Evolutionary conservation across 2,329 filamentous ascomycete genomes (phyloP), one percentile per base, ranked within the genome.

Genomic region (Trichoderma sp.): DNA sequence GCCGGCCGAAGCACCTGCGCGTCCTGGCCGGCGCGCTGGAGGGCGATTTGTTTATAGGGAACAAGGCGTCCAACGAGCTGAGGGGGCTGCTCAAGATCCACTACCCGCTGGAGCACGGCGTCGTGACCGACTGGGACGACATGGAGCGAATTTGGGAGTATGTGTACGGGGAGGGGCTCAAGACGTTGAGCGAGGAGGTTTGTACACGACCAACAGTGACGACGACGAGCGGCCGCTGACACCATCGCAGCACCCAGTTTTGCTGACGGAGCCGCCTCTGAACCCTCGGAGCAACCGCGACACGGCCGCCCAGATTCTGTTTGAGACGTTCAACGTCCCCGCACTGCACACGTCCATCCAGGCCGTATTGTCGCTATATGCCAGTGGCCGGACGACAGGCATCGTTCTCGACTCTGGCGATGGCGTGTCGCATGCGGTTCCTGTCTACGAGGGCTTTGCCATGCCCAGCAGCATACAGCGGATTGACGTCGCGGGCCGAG

Each of bases 101-200:
- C 72, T 98, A 98, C 78, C 95, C 95, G 53, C 83, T 99, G 66
- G 95, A 98, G 82, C 95, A 99, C 79, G 95, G 95, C 74, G 96
- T 99, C 75, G 95, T 99, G 71, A 99, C 95, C 73, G 93, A 99
- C 80, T 99, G 95, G 95, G 95, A 98, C 78, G 95, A 99, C 77
- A 99, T 99, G 95, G 95, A 99, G 84, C 90, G 93, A 82, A 99
- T 99, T 81, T 99, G 95, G 95, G 92, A 96, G 75, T 95, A 97
- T 77, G 93, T 99, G 64, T 99, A 98, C 79, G 92, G 92, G 68
- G 94, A 97, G 76, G 95, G 96, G 71, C 80, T 99, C 75, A 98
- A 97, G 84, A 97, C 94, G 59, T 85, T 97, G 77, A 97, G 94
- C 80, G 95, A 99, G 86, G 95, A 99, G 86, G 92, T 94, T 68